A percentile compares a stretch with the other conserved stretches of the same genome.
Conservation (phyloP, 176 grass and related monocot species). For the Triticum dicoccoides region DNA sequence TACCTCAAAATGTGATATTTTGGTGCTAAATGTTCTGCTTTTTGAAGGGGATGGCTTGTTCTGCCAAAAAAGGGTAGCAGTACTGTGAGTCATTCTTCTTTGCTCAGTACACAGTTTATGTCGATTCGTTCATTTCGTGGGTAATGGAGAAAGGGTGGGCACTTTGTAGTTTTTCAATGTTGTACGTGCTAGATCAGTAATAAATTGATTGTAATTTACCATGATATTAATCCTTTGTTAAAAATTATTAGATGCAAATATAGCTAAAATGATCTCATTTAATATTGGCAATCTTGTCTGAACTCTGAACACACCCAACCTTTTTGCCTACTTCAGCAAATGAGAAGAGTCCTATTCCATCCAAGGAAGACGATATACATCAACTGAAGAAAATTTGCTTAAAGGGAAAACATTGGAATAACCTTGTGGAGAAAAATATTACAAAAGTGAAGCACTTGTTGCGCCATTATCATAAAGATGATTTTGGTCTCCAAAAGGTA, state of each 20-base stretch:
- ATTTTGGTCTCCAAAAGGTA: not conserved
- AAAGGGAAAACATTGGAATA: not conserved
- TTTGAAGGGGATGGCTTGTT: not conserved
- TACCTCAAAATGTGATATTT: not conserved
- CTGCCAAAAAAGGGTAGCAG: not conserved
- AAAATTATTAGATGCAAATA: not conserved
- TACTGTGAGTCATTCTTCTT: not conserved
- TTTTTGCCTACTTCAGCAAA: conserved; percentile 11
- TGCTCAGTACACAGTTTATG: not conserved
- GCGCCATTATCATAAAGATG: not conserved
- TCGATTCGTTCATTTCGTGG: not conserved
- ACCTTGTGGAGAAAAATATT: not conserved
- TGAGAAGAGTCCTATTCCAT: not conserved
- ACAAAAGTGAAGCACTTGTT: conserved; percentile 17
- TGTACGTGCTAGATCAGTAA: not conserved
- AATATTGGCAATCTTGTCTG: not conserved
- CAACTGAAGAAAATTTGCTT: not conserved
- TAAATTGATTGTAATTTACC: not conserved
- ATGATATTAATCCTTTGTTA: not conserved
- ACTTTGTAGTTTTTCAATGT: too few relatives aligned
- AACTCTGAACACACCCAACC: not conserved
- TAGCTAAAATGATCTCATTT: not conserved
- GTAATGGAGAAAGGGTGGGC: too few relatives aligned
- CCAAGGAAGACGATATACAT: conserved; percentile 1
- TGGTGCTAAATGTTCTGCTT: not conserved